phyloP scores from a whole-genome alignment of 192 early-diverging fungal species.

The Pecoramyces ruminantium region DNA sequence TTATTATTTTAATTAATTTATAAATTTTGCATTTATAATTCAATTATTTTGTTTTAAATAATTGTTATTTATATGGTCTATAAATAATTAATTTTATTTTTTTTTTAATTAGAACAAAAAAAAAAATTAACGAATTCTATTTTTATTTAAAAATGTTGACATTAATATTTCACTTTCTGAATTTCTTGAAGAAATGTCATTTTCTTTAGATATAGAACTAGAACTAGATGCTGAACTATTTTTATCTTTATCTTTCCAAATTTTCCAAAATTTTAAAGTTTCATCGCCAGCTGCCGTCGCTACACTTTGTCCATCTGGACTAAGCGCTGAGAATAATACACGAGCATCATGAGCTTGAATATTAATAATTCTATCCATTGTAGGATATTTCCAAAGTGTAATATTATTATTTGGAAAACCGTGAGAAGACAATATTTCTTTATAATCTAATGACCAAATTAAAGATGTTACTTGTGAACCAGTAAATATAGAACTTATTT shows the following conservation, averaged over 20 bases:
- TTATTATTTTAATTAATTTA: too few species aligned
- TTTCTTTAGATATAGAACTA: background rate
- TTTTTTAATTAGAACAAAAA: too few species aligned
- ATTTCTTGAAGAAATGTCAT: background rate
- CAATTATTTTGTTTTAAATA: too few species aligned
- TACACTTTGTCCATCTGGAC: constrained; percentile 33
- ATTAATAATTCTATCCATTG: constrained; percentile 23
- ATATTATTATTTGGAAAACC: constrained; percentile 32
- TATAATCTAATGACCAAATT: constrained; percentile 30
- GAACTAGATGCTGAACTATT: background rate
- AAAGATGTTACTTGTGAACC: constrained; percentile 40
- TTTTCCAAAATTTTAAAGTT: constrained; percentile 39
- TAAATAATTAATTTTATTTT: too few species aligned
- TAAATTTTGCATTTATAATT: too few species aligned
- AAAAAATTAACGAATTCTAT: background rate
- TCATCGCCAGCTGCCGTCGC: constrained; percentile 28
- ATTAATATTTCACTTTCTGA: background rate
- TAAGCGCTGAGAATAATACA: constrained; percentile 22
- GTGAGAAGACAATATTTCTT: constrained; percentile 32
- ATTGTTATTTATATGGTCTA: too few species aligned
- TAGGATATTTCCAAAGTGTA: constrained; percentile 31
- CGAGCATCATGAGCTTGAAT: constrained; percentile 28
- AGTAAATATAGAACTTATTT: constrained; percentile 18
- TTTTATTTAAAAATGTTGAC: background rate
- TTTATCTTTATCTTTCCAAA: constrained; percentile 19